Base-by-base conservation (phyloP, 2,329 filamentous ascomycete species). In the Colletotrichum spinosum region DNA sequence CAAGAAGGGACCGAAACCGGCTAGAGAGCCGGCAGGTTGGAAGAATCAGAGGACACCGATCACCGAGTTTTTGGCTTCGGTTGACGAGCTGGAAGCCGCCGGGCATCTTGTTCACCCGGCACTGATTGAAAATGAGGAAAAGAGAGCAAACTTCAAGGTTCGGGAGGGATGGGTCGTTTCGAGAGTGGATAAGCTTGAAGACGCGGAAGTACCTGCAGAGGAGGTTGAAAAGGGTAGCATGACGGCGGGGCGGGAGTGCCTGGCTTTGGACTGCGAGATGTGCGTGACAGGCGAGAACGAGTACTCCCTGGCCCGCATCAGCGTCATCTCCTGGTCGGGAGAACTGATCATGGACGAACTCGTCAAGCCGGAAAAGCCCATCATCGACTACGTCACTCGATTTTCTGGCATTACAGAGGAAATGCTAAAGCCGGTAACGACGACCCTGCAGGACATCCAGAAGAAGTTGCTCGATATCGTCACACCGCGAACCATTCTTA, bases 261-360 rank as follows among this genome's bases (percentile, higher is more conserved):
- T 97, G 53, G 91, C 93, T 1, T 83, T 99, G 59, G 96, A 99
- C 76, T 99, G 96, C 78, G 96, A 99, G 78, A 99, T 99, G 96
- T 97, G 94, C 76, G 90, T 93, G 79, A 97, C 94, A 2, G 92
- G 90, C 65, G 88, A 91, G 67, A 89, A 89, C 52, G 87, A 92
- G 69, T 93, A 91, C 68, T 93, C 94, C 41, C 88, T 99, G 48
- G 97, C 96, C 2, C 89, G 96, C 61, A 91, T 98, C 75, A 97
- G 94, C 75, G 78, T 98, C 44, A 82, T 99, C 8, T 83, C 89
- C 66, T 99, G 96, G 95, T 88, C 94, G 70, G 94, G 94, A 53
- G 87, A 88, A 39, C 86, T 92, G 9, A 83, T 97, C 13, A 80
- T 98, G 55, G 96, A 99, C 75, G 92, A 97, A 79, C 86, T 98